Evolutionary conservation across 805 yeast species (phyloP).

Genomic region (Debaryomyces castellii): DNA sequence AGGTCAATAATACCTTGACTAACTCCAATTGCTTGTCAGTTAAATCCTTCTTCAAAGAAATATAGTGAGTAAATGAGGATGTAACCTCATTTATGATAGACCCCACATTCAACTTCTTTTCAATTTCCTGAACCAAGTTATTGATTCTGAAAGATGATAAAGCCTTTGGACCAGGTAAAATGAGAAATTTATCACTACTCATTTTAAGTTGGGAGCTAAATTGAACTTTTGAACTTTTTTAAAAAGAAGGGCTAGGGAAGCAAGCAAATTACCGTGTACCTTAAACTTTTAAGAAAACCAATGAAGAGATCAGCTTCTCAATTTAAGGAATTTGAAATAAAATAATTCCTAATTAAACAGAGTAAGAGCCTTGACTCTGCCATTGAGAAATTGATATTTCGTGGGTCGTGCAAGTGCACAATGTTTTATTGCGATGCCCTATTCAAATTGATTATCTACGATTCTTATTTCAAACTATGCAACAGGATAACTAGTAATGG

Average conservation of each 20-base stretch:
- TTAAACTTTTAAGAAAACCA: constrained; percentile 1
- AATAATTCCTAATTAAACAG: constrained; percentile 1
- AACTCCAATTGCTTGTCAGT: constrained; percentile 44
- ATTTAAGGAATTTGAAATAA: background rate
- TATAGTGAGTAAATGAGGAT: constrained; percentile 78
- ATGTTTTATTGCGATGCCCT: constrained; percentile 1
- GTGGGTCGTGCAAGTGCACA: background rate
- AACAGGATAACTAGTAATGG: constrained; percentile 44
- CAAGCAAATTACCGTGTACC: background rate
- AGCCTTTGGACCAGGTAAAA: constrained; percentile 86
- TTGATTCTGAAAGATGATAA: constrained; percentile 83
- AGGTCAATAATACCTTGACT: constrained; percentile 64
- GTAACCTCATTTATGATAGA: constrained; percentile 69
- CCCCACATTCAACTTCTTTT: constrained; percentile 59
- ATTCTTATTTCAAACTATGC: background rate
- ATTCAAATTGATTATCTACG: background rate
- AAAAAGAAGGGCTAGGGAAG: background rate
- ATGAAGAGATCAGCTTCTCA: background rate
- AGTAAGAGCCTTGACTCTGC: constrained; percentile 1
- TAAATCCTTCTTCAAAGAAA: constrained; percentile 51
- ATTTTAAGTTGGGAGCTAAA: constrained; percentile 44
- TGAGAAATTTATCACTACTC: constrained; percentile 32
- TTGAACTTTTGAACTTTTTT: background rate
- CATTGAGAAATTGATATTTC: background rate
- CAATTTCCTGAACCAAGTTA: constrained; percentile 68